These are phyloP conservation scores for Fusarium sp. DNA, from an alignment of 2,329 filamentous ascomycete species.

Conservation along the genomic window DNA sequence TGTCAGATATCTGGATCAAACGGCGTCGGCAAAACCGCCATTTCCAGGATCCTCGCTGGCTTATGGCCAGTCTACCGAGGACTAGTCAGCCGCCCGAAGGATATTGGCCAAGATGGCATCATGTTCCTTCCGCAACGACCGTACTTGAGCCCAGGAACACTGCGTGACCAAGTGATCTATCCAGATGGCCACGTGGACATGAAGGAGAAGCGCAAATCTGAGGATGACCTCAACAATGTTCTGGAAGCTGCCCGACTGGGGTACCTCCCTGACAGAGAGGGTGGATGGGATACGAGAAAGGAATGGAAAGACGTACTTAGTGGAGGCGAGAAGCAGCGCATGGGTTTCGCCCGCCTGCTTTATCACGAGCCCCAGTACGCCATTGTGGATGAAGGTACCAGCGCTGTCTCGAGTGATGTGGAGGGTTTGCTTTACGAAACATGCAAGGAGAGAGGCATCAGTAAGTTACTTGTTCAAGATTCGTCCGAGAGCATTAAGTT, in stretches of 20 bases:
- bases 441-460: slow-evolving; percentile 93
- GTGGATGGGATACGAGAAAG: slow-evolving; percentile 95
- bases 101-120: slow-evolving; percentile 86
- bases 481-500: slow-evolving; percentile 23
- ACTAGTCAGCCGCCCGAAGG: slow-evolving; percentile 87
- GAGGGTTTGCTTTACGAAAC: slow-evolving; percentile 94
- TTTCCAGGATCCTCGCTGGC: slow-evolving; percentile 88
- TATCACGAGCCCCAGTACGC: slow-evolving; percentile 97
- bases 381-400: slow-evolving; percentile 95
- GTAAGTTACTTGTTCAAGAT: slow-evolving; percentile 64
- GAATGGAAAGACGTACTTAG: slow-evolving; percentile 99
- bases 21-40: slow-evolving; percentile 91
- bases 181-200: slow-evolving; percentile 96
- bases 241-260: slow-evolving; percentile 88
- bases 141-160: slow-evolving; percentile 90
- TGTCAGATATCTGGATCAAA: slow-evolving; percentile 87
- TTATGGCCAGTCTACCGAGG: slow-evolving; percentile 97
- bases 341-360: slow-evolving; percentile 88
- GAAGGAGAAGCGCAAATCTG: slow-evolving; percentile 81
- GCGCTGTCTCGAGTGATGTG: slow-evolving; percentile 92
- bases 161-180: slow-evolving; percentile 98
- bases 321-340: slow-evolving; percentile 96
- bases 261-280: slow-evolving; percentile 91
- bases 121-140: slow-evolving; percentile 98
- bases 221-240: slow-evolving; percentile 81